These are phyloP conservation scores for Mycosphaerella sp. DNA, from an alignment of 2,329 filamentous ascomycete genomes.

Conservation along the genomic window DNA sequence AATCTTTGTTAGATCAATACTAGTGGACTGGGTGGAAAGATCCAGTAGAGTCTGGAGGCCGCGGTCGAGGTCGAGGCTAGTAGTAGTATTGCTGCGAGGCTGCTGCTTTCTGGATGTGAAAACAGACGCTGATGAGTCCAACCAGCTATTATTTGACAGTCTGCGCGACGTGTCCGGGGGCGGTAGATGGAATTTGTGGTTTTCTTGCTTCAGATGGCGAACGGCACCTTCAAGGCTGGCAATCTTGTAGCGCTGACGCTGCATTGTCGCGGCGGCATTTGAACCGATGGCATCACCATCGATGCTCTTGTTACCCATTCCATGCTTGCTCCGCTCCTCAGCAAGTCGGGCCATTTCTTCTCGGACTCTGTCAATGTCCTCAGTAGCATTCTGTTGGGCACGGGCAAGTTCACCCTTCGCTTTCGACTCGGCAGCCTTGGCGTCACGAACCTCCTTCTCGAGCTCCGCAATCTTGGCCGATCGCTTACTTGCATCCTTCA, in stretches of 20 bases:
- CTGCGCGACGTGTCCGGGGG: conserved; percentile 48
- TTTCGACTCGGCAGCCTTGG: conserved; percentile 50
- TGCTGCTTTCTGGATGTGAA: conserved; percentile 42
- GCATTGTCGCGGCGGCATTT: conserved; percentile 66
- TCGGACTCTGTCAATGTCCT: conserved; percentile 27
- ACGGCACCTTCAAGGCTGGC: conserved; percentile 57
- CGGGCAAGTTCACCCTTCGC: conserved; percentile 34
- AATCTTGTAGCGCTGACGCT: conserved; percentile 62
- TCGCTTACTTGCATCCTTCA: conserved; percentile 76
- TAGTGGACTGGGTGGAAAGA: conserved; percentile 51
- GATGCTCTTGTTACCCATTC: conserved; percentile 50
- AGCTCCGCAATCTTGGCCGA: conserved; percentile 62
- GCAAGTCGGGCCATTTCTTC: conserved; percentile 28
- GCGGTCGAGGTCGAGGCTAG: conserved; percentile 54
- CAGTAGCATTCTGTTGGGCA: conserved; percentile 25
- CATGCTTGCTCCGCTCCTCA: conserved; percentile 35
- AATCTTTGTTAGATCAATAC: conserved; percentile 55
- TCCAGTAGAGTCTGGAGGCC: conserved; percentile 59
- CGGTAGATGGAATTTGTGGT: conserved; percentile 53
- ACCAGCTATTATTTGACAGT: conserved; percentile 32
- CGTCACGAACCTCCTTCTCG: conserved; percentile 41
- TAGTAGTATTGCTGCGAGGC: conserved; percentile 21
- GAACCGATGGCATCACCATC: conserved; percentile 63
- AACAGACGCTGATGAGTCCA: neutral
- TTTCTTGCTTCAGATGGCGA: conserved; percentile 62